Percentiles rank a stretch among this genome's conserved stretches.
Conservation (phyloP, 208 protist species). For the Blastocrithidia nonstop region DNA sequence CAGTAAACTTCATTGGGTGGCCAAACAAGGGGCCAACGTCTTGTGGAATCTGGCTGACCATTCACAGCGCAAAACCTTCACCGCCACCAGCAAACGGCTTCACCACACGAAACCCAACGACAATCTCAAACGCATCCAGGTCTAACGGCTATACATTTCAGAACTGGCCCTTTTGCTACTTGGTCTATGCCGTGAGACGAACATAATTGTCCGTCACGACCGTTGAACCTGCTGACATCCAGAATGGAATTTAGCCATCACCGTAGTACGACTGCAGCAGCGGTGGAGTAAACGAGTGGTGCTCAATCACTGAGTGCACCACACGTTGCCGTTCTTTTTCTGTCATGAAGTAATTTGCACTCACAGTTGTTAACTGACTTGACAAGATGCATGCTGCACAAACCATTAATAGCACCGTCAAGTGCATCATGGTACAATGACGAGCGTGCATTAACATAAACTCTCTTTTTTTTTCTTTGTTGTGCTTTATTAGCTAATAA, state of each 20-base stretch:
- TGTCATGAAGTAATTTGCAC: conserved; percentile 6
- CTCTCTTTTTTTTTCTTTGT: too few relatives aligned
- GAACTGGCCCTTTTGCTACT: conserved; percentile 32
- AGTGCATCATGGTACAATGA: too few relatives aligned
- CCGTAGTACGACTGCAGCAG: conserved; percentile 26
- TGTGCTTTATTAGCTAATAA: too few relatives aligned
- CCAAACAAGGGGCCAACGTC: conserved; percentile 51
- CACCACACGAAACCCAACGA: conserved; percentile 56
- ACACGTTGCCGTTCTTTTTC: conserved; percentile 25
- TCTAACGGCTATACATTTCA: conserved; percentile 70
- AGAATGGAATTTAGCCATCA: conserved; percentile 59
- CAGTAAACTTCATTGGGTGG: conserved; percentile 37
- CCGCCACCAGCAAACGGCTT: conserved; percentile 14
- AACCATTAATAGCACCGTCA: too few relatives aligned
- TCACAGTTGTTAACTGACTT: too few relatives aligned
- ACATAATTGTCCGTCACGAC: conserved; percentile 76
- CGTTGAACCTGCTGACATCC: conserved; percentile 45
- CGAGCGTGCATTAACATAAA: too few relatives aligned
- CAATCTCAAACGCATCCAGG: conserved; percentile 68
- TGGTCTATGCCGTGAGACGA: conserved; percentile 48
- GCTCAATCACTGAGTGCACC: conserved; percentile 22
- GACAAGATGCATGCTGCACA: too few relatives aligned
- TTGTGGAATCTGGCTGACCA: conserved; percentile 14
- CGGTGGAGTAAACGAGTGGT: conserved; percentile 66
- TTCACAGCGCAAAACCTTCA: conserved; percentile 76